Evolutionary conservation across 371 early-diverging fungal species (phyloP).

Genomic region (Mucor irregularis): DNA sequence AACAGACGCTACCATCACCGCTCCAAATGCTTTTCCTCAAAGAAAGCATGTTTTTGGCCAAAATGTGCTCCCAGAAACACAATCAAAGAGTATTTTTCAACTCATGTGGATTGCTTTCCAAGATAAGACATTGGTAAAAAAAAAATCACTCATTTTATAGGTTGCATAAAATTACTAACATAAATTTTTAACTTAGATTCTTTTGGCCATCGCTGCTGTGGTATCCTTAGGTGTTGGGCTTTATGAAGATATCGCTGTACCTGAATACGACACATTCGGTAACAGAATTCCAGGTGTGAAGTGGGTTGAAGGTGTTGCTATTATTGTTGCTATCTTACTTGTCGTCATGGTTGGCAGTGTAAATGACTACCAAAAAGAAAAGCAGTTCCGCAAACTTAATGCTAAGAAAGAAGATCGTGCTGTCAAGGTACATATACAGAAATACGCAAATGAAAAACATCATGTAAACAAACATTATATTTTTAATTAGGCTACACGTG

Average conservation of each 20-base stretch:
- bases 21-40: slow-evolving; percentile 30
- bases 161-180: neutral
- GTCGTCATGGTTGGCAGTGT: slow-evolving; percentile 79
- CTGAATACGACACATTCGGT: slow-evolving; percentile 36
- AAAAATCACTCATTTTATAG: neutral
- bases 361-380: slow-evolving; percentile 88
- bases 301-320: slow-evolving; percentile 81
- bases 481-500: slow-evolving; percentile 63
- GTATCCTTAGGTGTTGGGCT: slow-evolving; percentile 86
- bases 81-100: slow-evolving; percentile 59
- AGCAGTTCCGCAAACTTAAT: slow-evolving; percentile 81
- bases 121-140: slow-evolving; percentile 79
- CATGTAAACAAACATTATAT: neutral
- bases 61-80: slow-evolving; percentile 62
- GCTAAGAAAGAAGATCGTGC: slow-evolving; percentile 81
- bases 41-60: slow-evolving; percentile 53
- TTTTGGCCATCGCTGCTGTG: slow-evolving; percentile 79
- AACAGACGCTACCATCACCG: slow-evolving; percentile 11
- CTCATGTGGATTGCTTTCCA: slow-evolving; percentile 78
- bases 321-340: slow-evolving; percentile 77
- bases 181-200: slow-evolving; percentile 42
- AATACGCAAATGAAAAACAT: neutral
- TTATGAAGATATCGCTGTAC: slow-evolving; percentile 70
- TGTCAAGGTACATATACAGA: slow-evolving; percentile 54
- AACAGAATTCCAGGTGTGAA: slow-evolving; percentile 51